A percentile compares a stretch with the other conserved stretches of the same genome.
phyloP scores from a whole-genome alignment of 2,329 filamentous ascomycete genomes.

The Hypoxylon sp. region DNA sequence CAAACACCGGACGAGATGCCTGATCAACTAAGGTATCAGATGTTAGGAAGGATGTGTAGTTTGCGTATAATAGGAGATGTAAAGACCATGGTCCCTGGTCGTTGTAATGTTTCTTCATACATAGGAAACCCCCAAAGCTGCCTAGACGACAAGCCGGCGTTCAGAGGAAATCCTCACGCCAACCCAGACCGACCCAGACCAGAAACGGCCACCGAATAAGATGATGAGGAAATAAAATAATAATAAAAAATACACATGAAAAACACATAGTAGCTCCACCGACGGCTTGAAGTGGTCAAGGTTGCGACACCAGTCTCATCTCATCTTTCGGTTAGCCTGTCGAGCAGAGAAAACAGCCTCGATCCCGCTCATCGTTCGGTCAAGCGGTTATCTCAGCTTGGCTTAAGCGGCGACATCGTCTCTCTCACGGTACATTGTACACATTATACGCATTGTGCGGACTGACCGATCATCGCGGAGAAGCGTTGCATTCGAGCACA shows the following conservation, averaged over 20 bases:
- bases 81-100: constrained; percentile 21
- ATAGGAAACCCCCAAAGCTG: constrained; percentile 20
- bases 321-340: constrained; percentile 23
- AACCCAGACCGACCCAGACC: constrained; percentile 19
- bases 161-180: constrained; percentile 14
- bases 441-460: constrained; percentile 22
- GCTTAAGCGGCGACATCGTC: not conserved
- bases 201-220: constrained; percentile 32
- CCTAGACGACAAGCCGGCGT: constrained; percentile 19
- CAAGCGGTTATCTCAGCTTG: not conserved
- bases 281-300: constrained; percentile 32
- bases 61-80: constrained; percentile 35
- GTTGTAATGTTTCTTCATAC: constrained; percentile 25
- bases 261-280: constrained; percentile 35
- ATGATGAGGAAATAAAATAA: constrained; percentile 9
- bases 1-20: no score
- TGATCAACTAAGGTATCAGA: no score
- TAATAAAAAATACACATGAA: no score
- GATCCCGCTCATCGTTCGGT: constrained; percentile 17
- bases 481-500: constrained; percentile 31
- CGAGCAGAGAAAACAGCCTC: constrained; percentile 5
- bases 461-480: constrained; percentile 28
- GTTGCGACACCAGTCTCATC: constrained; percentile 21
- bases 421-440: not conserved
- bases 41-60: constrained; percentile 21